Evolutionary conservation across 2,329 filamentous ascomycete species (phyloP), one percentile per base, ranked within the genome.

Genomic region (Chrysosporium queenslandicum): DNA sequence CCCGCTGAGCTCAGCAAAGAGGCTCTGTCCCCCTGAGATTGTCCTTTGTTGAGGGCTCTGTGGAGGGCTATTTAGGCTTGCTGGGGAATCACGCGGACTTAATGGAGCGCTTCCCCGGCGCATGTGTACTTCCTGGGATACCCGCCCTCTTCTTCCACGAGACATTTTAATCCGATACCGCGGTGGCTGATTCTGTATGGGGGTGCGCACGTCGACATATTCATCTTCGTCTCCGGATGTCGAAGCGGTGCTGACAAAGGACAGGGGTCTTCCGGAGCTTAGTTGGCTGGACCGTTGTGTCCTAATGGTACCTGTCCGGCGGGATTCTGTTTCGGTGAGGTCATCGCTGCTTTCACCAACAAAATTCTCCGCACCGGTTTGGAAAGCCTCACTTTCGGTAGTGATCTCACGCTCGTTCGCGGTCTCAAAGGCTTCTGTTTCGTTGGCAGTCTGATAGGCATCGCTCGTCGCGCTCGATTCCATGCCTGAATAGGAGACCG

Each of bases 361-460:
- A 57, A 82, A 71, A 56, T 76, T 81, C 64, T 97, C 92, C 14
- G 82, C 80, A n/a, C 87, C 89, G 3, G 91, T 96, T 66, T 94
- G 86, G 79, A 97, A 97, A 57, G 88, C 88, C 60, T 97, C 91
- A 9, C 89, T 94, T 70, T 94, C 90, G 0, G 88, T 95, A 11
- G 75, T 79, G 6, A 73, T 77, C 52, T 79, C 79, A 25, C 82
- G 81, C 68, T 96, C 91, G 62, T 94, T 87, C 21, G 83, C 83
- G 40, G 83, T 86, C 64, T 86, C 82, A 56, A 86, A 86, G 37
- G 75, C 77, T 51, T 75, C 74, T 1, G 79, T 80, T 63, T 95
- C 89, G 55, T 87, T 87, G 34, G 87, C 86, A 4, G 86, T 91
- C 54, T 92, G 86, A 59, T 90, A 91, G 1, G 80, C 76, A 58